Evolutionary conservation across 768 basidiomycete species (phyloP), one percentile per base, ranked within the genome.

Genomic region (Termitomyces sp.): DNA sequence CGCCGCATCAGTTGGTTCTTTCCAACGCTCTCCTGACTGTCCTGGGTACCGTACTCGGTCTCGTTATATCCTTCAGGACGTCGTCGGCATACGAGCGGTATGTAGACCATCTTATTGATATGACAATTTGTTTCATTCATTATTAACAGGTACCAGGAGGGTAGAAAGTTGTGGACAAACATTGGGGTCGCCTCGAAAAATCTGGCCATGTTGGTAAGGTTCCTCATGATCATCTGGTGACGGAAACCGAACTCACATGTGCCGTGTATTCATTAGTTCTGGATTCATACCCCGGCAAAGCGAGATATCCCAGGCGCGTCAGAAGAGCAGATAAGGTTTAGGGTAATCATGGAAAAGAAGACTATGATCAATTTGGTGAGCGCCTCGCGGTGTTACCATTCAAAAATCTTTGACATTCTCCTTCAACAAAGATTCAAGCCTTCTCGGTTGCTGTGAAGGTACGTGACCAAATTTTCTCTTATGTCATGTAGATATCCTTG

Each of bases 61-160:
- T 85, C 63, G 84, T 86, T 47, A 83, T 90, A 52, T 85, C 84
- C 0, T 90, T 89, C 73, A 75, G 88, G 59, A 89, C 86, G 7
- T 85, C 85, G 11, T 85, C 84, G 37, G 86, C 87, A 1, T 87
- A 87, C 65, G 84, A 87, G 53, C 75, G 85, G 78, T 84, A 62
- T 58, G 77, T 65, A 32, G 42, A 5, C 35, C 23, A 11, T 31
- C 9, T 37, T n/a, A 9, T 50, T n/a, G 17, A 9, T 10, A 54
- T 23, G 29, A 25, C 29, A 10, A 9, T 35, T n/a, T 16, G 8
- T 29, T 23, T 19, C 55, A 35, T 38, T 40, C 25, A 35, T 25
- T 31, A 52, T 35, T 31, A 21, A 41, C 52, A 85, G 83, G 62
- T 87, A 84, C 66, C 82, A 82, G 63, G 84, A 88, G 66, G 89